A percentile compares a stretch with the other conserved stretches of the same genome.
Conservation (phyloP, 805 yeast species). For the Torulaspora delbrueckii region DNA sequence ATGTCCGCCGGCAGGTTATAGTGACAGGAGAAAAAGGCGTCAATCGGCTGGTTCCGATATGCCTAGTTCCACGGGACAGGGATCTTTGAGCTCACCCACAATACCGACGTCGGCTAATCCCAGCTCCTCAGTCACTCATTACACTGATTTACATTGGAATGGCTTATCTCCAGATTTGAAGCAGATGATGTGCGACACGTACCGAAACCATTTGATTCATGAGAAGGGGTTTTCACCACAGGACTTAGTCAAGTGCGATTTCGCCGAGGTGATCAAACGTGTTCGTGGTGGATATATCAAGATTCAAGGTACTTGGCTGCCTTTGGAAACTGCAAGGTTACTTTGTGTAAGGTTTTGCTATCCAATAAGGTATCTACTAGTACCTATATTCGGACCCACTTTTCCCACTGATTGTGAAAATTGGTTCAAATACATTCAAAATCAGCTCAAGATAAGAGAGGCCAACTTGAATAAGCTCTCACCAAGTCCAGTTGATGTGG, state of each 20-base stretch:
- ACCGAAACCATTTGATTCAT: constrained; percentile 11
- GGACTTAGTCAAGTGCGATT: constrained; percentile 15
- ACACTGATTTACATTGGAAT: constrained; percentile 35
- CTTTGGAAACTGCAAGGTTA: constrained; percentile 59
- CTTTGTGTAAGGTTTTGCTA: constrained; percentile 74
- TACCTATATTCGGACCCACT: constrained; percentile 72
- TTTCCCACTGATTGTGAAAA: constrained; percentile 43
- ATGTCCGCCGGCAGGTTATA: neutral
- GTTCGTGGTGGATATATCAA: constrained; percentile 88
- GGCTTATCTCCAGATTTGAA: constrained; percentile 23
- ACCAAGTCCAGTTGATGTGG: neutral
- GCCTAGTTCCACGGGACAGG: neutral
- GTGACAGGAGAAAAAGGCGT: constrained; percentile 13
- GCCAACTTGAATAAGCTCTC: neutral
- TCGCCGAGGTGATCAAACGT: constrained; percentile 42
- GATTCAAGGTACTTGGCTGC: constrained; percentile 94
- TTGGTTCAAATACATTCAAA: constrained; percentile 11
- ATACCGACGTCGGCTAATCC: neutral
- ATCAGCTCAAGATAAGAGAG: neutral
- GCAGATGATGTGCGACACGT: constrained; percentile 13
- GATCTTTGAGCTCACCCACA: neutral
- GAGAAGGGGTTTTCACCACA: constrained; percentile 13
- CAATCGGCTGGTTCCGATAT: constrained; percentile 9
- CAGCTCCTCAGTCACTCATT: constrained; percentile 6
- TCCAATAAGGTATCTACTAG: constrained; percentile 65